Conservation (phyloP, 768 basidiomycete genomes). For the Calocybe indica region DNA sequence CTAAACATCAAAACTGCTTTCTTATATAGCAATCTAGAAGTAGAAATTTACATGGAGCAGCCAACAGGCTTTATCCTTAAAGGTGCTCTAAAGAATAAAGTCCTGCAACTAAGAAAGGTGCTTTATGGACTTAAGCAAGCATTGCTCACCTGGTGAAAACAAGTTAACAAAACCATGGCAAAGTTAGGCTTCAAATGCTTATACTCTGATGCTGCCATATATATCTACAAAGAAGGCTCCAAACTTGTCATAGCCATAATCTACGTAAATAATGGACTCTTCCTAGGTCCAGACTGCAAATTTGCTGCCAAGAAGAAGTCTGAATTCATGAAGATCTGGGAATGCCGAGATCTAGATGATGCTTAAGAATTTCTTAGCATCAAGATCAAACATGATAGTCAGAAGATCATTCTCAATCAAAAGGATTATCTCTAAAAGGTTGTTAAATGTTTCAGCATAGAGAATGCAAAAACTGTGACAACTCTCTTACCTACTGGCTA, state of each 20-base stretch:
- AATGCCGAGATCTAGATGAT: slow-evolving; percentile 15
- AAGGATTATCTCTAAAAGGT: slow-evolving; percentile 6
- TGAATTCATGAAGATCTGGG: slow-evolving; percentile 15
- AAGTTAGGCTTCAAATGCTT: slow-evolving; percentile 7
- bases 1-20: slow-evolving; percentile 16
- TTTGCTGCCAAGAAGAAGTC: slow-evolving; percentile 6
- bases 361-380: slow-evolving; percentile 14
- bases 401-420: slow-evolving; percentile 11
- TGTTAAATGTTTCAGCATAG: slow-evolving; percentile 3
- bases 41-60: slow-evolving; percentile 9
- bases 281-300: slow-evolving; percentile 2
- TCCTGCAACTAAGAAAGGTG: slow-evolving; percentile 4
- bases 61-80: slow-evolving; percentile 7
- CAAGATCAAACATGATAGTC: slow-evolving; percentile 1
- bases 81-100: slow-evolving; percentile 1
- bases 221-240: too few species aligned
- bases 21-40: slow-evolving; percentile 12
- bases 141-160: slow-evolving; percentile 7
- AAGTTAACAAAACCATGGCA: slow-evolving; percentile 4
- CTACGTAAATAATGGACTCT: slow-evolving; percentile 9
- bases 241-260: slow-evolving; percentile 6
- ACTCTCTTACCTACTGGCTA: slow-evolving; percentile 6
- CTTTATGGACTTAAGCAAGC: slow-evolving; percentile 14
- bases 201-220: slow-evolving; percentile 5
- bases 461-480: slow-evolving; percentile 1